Percentiles rank a stretch among this genome's conserved stretches.
Evolutionary conservation across 1,284 basidiomycete species (phyloP).

Genomic region (Ustilago hordei): DNA sequence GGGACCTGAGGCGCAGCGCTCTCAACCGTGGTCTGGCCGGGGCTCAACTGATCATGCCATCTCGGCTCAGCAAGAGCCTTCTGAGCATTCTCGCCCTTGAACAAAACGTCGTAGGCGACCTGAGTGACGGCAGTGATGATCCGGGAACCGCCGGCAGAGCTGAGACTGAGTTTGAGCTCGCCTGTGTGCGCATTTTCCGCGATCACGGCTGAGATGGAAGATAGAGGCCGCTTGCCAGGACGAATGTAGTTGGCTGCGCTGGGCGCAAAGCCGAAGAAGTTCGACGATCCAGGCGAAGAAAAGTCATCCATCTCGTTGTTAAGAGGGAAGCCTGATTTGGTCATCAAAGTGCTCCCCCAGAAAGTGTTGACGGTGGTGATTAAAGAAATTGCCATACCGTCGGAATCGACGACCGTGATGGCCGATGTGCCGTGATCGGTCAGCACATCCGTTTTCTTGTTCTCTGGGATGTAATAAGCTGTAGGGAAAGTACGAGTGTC

Average conservation of each 20-base stretch:
- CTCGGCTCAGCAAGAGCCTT: slow-evolving; percentile 65
- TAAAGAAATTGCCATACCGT: slow-evolving; percentile 70
- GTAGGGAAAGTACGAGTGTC: slow-evolving; percentile 53
- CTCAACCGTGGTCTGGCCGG: slow-evolving; percentile 68
- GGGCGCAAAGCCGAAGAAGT: slow-evolving; percentile 69
- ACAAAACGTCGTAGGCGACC: slow-evolving; percentile 59
- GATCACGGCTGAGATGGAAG: slow-evolving; percentile 70
- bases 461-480: slow-evolving; percentile 69
- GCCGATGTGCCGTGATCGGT: slow-evolving; percentile 70
- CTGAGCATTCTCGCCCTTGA: slow-evolving; percentile 56
- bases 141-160: slow-evolving; percentile 70
- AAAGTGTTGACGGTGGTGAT: slow-evolving; percentile 71
- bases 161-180: slow-evolving; percentile 69
- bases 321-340: slow-evolving; percentile 60
- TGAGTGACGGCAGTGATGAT: slow-evolving; percentile 72
- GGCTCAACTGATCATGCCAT: slow-evolving; percentile 71
- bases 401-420: slow-evolving; percentile 69
- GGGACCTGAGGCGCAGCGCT: slow-evolving; percentile 54
- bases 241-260: slow-evolving; percentile 69
- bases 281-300: slow-evolving; percentile 63
- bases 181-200: slow-evolving; percentile 68
- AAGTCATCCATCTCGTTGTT: slow-evolving; percentile 71
- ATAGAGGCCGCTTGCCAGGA: slow-evolving; percentile 70
- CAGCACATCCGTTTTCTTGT: slow-evolving; percentile 54
- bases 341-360: slow-evolving; percentile 67